Percentiles rank a stretch among this genome's conserved stretches.
phyloP scores from a whole-genome alignment of 768 basidiomycete species.

The Mycena sanguinolenta region DNA sequence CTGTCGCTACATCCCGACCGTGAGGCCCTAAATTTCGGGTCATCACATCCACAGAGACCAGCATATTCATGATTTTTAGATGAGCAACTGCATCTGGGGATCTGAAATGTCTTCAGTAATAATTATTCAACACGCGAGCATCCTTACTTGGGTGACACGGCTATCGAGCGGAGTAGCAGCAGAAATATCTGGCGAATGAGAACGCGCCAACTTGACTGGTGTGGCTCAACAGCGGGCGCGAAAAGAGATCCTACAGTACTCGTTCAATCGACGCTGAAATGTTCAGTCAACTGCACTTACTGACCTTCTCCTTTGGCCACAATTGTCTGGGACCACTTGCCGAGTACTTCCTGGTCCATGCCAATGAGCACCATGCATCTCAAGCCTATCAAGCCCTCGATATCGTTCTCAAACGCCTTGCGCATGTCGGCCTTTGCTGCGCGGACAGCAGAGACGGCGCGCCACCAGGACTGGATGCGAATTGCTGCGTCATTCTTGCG shows the following conservation, averaged over 20 bases:
- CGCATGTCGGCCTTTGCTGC: constrained; percentile 61
- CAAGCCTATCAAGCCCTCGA: constrained; percentile 67
- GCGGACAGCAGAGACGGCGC: constrained; percentile 60
- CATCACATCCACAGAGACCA: constrained; percentile 54
- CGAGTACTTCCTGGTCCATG: constrained; percentile 60
- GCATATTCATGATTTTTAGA: constrained; percentile 62
- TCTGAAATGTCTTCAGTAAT: constrained; percentile 48
- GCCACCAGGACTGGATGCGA: constrained; percentile 80
- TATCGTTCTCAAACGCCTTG: constrained; percentile 63
- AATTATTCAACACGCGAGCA: neutral
- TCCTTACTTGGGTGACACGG: constrained; percentile 65
- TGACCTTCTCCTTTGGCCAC: constrained; percentile 47
- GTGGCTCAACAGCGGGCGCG: constrained; percentile 50
- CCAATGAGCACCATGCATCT: constrained; percentile 77
- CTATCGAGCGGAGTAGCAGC: constrained; percentile 66
- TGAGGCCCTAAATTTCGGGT: constrained; percentile 45
- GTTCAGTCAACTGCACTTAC: neutral
- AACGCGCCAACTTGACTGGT: constrained; percentile 69
- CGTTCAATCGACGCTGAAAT: neutral
- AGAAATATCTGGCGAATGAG: constrained; percentile 65
- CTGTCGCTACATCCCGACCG: constrained; percentile 47
- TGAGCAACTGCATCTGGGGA: constrained; percentile 60
- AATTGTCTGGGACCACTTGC: constrained; percentile 60
- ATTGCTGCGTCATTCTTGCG: constrained; percentile 70
- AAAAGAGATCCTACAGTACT: constrained; percentile 57